Percentiles rank a stretch among this genome's conserved stretches.
phyloP scores from a whole-genome alignment of 108 stramenopile species.

The Aurantiochytrium sp. region DNA sequence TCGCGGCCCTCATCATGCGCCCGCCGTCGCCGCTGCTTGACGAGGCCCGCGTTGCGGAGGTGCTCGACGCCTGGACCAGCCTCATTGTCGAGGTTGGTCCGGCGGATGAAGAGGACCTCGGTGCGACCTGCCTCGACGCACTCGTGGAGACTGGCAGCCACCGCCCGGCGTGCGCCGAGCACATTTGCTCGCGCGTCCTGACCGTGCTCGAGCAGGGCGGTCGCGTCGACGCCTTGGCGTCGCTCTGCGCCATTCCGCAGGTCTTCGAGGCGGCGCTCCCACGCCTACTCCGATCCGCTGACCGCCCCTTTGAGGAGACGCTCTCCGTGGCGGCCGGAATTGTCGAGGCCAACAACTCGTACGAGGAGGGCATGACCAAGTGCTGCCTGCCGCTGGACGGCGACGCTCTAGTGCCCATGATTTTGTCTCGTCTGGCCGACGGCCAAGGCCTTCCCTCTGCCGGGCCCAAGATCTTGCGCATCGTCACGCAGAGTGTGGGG shows the following conservation, averaged over 20 bases:
- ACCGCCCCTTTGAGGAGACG: neutral
- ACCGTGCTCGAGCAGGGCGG: neutral
- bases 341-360: neutral
- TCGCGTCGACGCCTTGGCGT: neutral
- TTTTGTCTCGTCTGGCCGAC: neutral
- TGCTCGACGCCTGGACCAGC: neutral
- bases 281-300: neutral
- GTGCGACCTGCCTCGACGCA: neutral
- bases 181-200: neutral
- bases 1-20: neutral
- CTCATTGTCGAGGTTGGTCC: neutral
- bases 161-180: neutral
- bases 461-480: neutral
- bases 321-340: neutral
- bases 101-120: neutral
- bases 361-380: neutral
- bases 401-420: neutral
- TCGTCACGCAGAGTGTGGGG: neutral
- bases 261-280: slow-evolving; percentile 2
- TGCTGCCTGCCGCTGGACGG: neutral
- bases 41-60: neutral
- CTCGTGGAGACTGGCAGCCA: neutral
- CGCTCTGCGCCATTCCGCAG: neutral
- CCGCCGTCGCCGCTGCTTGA: neutral
- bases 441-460: neutral